Base-by-base conservation (phyloP, 2,329 filamentous ascomycete genomes). In the Aspergillus unguis region DNA sequence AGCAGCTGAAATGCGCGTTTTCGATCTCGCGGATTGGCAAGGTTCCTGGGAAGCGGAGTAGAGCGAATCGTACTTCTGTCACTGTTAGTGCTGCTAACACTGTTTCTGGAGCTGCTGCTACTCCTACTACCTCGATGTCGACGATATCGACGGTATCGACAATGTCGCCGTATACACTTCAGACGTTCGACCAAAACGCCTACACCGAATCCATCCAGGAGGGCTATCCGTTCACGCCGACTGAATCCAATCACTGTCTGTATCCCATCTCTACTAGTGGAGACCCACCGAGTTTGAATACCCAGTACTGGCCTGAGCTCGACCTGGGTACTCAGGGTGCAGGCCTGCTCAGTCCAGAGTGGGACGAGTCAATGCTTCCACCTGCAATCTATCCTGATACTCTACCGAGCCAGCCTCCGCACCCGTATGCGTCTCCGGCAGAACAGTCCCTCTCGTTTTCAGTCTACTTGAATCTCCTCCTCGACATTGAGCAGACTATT, bases 1-100 rank as follows among this genome's bases (percentile, higher is more conserved):
- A 56, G 28, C 46, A 41, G 5, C 46, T 53, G 10, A 35, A 50
- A 48, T 58, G 56, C 37, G 41, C 56, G 40, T 58, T 58, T 50
- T 56, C 56, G 9, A 58, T 58, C 31, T 58, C 56, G 17, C 48
- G 54, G 26, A 58, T 58, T 8, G 56, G 56, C 26, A 58, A 56
- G 36, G 56, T 58, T 6, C 56, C 56, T 23, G 56, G 56, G 6
- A 58, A 58, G 41, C 36, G 56, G 37, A 57, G 56, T 27, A 56
- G 57, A 37, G 56, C 54, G 33, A 58, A 58, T 44, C 54, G 56
- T 5, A 17, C 17, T 17, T 17, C 17, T 17, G 56, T 47, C 4
- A 48, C 54, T 25, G 50, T 48, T 26, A 43, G 17, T 3, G 27
- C 33, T 2, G 32, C 38, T n/a, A 27, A 32, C 26, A 26, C 33